Conservation (phyloP, 202 grass and related monocot species). For the Digitaria exilis region DNA sequence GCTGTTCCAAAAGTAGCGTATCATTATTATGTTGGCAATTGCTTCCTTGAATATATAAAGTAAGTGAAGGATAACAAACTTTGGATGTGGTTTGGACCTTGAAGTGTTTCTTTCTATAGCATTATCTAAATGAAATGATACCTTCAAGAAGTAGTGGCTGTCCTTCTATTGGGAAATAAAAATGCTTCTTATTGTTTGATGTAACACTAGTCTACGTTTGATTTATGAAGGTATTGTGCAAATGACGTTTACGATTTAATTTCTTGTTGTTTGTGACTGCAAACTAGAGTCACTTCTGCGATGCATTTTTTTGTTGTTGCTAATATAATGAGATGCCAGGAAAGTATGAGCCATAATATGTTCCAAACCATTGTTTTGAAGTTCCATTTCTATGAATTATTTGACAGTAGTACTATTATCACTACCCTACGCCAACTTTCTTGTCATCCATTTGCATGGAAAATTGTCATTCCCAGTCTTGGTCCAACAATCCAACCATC, state of each 20-base stretch:
- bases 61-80: not conserved
- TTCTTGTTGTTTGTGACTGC: slow-evolving; percentile 13
- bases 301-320: not conserved
- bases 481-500: not conserved
- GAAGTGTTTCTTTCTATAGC: not conserved
- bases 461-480: not conserved
- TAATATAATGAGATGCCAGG: slow-evolving; percentile 1
- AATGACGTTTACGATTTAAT: not conserved
- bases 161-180: not conserved
- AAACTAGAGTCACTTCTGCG: not conserved
- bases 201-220: not conserved
- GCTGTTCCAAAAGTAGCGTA: not conserved
- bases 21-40: not conserved
- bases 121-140: not conserved
- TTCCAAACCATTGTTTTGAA: not conserved
- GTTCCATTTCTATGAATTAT: not conserved
- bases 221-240: not conserved
- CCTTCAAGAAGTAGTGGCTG: slow-evolving; percentile 4
- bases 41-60: not conserved
- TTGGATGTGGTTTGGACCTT: not conserved
- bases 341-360: not conserved
- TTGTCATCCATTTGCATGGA: not conserved
- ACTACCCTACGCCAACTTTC: not conserved
- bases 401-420: not conserved
- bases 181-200: not conserved